These are phyloP conservation scores for Letharia lupina DNA, from an alignment of 495 filamentous ascomycete species.

Conservation along the genomic window DNA sequence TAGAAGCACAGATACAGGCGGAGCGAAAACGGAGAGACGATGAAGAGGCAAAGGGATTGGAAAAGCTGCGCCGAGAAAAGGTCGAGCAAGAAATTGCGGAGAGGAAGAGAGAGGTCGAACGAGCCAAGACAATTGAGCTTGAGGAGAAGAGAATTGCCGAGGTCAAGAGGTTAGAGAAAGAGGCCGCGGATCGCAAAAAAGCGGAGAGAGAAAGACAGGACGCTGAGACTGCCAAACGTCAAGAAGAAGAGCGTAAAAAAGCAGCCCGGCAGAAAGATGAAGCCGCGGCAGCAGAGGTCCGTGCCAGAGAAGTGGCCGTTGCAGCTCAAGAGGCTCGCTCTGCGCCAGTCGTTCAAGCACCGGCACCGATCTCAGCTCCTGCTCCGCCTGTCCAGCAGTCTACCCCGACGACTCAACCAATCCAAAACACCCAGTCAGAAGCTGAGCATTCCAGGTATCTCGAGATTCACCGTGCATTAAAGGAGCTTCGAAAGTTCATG, in stretches of 20 bases:
- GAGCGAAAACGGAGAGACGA: conserved; percentile 30
- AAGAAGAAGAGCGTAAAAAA: conserved; percentile 34
- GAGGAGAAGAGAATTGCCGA: conserved; percentile 30
- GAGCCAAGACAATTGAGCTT: conserved; percentile 30
- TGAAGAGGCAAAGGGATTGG: conserved; percentile 43
- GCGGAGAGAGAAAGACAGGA: conserved; percentile 30
- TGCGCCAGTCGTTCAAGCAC: not conserved
- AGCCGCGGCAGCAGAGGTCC: conserved; percentile 7
- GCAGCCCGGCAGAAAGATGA: conserved; percentile 30
- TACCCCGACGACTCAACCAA: conserved; percentile 16
- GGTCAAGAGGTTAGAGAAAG: conserved; percentile 22
- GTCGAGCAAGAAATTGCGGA: conserved; percentile 33
- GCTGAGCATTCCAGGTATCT: conserved; percentile 52
- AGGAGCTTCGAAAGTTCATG: conserved; percentile 56
- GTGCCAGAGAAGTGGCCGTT: not conserved
- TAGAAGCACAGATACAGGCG: conserved; percentile 28
- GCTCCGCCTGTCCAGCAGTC: conserved; percentile 6
- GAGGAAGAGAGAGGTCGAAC: conserved; percentile 23
- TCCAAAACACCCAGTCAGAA: conserved; percentile 31
- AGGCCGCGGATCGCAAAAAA: conserved; percentile 25
- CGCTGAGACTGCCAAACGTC: conserved; percentile 29
- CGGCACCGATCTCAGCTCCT: not conserved
- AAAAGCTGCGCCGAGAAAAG: conserved; percentile 34
- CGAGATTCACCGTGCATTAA: conserved; percentile 63
- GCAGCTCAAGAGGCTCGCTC: not conserved